These are phyloP conservation scores for Ammopiptanthus mongolicus DNA, from an alignment of 306 rosid genomes.

Conservation along the genomic window DNA sequence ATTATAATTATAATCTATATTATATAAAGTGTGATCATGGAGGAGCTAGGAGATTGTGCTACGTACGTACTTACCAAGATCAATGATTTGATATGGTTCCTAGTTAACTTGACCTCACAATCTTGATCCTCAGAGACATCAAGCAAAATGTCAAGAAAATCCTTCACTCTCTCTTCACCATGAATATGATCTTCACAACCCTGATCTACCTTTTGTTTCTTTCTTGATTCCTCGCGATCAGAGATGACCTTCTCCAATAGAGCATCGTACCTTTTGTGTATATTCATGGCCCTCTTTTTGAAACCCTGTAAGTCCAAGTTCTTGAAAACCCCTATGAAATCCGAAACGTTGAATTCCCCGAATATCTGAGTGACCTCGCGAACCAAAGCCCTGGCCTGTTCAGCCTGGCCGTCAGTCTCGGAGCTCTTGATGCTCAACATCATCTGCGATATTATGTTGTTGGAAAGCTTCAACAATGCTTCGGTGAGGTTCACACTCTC, in stretches of 20 bases:
- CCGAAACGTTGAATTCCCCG: slow-evolving; percentile 22
- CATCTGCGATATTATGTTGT: slow-evolving; percentile 40
- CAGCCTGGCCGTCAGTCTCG: background rate
- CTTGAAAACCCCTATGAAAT: slow-evolving; percentile 22
- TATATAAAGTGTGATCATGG: no score
- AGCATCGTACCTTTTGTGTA: slow-evolving; percentile 35
- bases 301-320: slow-evolving; percentile 32
- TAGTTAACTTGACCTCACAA: slow-evolving; percentile 24
- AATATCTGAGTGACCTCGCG: slow-evolving; percentile 36
- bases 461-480: slow-evolving; percentile 32
- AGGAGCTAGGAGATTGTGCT: no score
- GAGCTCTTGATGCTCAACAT: slow-evolving; percentile 42
- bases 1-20: no score
- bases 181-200: background rate
- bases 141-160: slow-evolving; percentile 46
- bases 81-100: slow-evolving; percentile 40
- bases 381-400: slow-evolving; percentile 23
- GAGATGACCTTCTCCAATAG: slow-evolving; percentile 35
- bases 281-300: slow-evolving; percentile 29
- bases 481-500: slow-evolving; percentile 28
- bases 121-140: slow-evolving; percentile 21
- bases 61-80: slow-evolving; percentile 20
- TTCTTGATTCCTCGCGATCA: slow-evolving; percentile 32
- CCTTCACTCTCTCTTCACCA: slow-evolving; percentile 23
- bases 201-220: background rate